Conservation (phyloP, 1,139 yeast species). For the Blastobotrys ciferrii region DNA sequence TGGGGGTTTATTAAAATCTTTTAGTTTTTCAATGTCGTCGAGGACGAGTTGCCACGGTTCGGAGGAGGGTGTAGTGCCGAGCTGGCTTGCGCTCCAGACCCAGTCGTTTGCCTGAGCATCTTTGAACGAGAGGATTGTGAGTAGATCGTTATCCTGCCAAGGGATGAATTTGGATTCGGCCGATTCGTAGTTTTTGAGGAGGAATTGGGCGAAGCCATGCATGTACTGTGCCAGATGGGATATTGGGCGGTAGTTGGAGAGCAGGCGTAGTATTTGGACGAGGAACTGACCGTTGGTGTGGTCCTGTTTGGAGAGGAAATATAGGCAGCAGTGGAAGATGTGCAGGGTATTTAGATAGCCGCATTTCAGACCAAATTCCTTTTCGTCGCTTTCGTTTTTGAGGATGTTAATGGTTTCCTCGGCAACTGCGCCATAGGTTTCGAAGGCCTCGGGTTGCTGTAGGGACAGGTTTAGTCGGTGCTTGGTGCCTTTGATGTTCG, state of each 20-base stretch:
- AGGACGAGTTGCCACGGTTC: neutral
- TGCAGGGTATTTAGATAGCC: constrained; percentile 18
- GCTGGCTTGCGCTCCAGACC: constrained; percentile 2
- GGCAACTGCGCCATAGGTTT: constrained; percentile 14
- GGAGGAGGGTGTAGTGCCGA: neutral
- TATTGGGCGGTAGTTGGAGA: constrained; percentile 6
- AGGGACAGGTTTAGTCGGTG: constrained; percentile 18
- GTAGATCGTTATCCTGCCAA: constrained; percentile 27
- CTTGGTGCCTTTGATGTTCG: neutral
- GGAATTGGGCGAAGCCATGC: constrained; percentile 20
- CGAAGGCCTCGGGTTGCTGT: constrained; percentile 13
- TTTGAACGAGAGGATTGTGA: constrained; percentile 25
- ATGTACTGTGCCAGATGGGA: constrained; percentile 14
- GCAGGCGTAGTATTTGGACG: constrained; percentile 13
- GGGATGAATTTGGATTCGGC: constrained; percentile 17
- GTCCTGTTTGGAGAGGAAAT: constrained; percentile 21
- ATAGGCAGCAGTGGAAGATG: constrained; percentile 24
- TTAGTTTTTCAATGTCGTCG: neutral
- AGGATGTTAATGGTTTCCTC: constrained; percentile 15
- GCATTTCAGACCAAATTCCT: constrained; percentile 11
- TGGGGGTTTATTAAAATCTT: neutral
- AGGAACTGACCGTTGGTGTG: constrained; percentile 19
- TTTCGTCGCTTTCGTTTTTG: constrained; percentile 12
- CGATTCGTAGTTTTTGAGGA: constrained; percentile 13
- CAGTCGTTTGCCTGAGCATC: constrained; percentile 4